Conservation (phyloP, 2,329 filamentous ascomycete genomes). For the Talaromyces sp. region DNA sequence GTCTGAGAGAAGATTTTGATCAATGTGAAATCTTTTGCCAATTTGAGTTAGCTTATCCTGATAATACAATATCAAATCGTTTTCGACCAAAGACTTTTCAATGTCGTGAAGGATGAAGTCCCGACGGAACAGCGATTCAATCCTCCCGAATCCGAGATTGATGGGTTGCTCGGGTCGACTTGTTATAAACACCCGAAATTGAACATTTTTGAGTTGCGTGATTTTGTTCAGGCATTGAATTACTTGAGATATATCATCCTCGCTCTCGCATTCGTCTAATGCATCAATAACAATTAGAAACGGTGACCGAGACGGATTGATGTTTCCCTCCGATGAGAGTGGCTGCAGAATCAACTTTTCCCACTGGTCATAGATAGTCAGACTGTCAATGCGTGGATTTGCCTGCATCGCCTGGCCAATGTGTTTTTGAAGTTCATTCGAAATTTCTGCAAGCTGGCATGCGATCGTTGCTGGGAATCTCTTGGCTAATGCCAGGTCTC, state of each 20-base stretch:
- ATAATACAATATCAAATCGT: neutral
- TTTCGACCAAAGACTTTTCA: neutral
- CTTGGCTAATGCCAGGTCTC: conserved; percentile 22
- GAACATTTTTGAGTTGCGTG: conserved; percentile 1
- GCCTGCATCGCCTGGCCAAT: neutral
- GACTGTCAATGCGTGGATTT: neutral
- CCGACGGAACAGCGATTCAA: neutral
- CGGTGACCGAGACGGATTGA: neutral
- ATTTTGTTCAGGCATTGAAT: neutral
- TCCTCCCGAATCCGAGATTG: neutral
- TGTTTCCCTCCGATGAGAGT: neutral
- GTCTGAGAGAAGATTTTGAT: neutral
- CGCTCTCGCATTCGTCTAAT: conserved; percentile 13
- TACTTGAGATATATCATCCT: conserved; percentile 1
- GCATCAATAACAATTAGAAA: conserved; percentile 10
- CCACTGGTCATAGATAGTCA: neutral
- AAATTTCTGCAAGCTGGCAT: conserved; percentile 20
- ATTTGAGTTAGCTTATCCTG: neutral
- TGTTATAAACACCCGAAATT: neutral
- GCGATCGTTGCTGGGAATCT: conserved; percentile 29
- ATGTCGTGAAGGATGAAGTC: neutral
- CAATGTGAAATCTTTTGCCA: neutral
- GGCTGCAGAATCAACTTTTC: neutral
- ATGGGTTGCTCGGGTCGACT: neutral
- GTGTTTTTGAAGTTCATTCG: neutral